A percentile compares a stretch with the other conserved stretches of the same genome.
These are phyloP conservation scores for Pachysolen tannophilus DNA, from an alignment of 805 yeast genomes.

Conservation along the genomic window DNA sequence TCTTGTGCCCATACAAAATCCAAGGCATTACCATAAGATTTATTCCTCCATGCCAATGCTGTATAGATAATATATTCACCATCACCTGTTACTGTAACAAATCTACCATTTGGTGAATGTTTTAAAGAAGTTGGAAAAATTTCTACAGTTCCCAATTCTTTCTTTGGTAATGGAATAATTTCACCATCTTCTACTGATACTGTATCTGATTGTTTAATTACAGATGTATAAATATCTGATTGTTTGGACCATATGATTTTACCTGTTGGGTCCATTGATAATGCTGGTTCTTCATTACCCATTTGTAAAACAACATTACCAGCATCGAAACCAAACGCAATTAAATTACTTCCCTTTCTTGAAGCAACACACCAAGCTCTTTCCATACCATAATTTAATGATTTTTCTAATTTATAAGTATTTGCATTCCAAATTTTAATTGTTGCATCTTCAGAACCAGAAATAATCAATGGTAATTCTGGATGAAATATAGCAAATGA, in stretches of 20 bases:
- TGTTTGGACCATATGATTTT: slow-evolving; percentile 88
- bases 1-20: slow-evolving; percentile 96
- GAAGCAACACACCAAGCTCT: slow-evolving; percentile 94
- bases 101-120: slow-evolving; percentile 97
- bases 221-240: slow-evolving; percentile 79
- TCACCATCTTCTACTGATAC: slow-evolving; percentile 78
- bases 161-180: slow-evolving; percentile 63
- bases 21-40: slow-evolving; percentile 80
- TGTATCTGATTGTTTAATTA: slow-evolving; percentile 57
- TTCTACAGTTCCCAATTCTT: slow-evolving; percentile 92
- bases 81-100: slow-evolving; percentile 95
- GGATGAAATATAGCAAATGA: slow-evolving; percentile 98
- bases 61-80: slow-evolving; percentile 96
- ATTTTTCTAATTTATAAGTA: slow-evolving; percentile 88
- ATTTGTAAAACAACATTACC: slow-evolving; percentile 84
- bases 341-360: slow-evolving; percentile 63
- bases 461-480: slow-evolving; percentile 87
- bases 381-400: slow-evolving; percentile 85
- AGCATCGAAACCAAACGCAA: slow-evolving; percentile 92
- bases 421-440: slow-evolving; percentile 92
- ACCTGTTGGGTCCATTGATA: slow-evolving; percentile 90
- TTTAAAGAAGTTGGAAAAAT: slow-evolving; percentile 79
- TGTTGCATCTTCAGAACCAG: slow-evolving; percentile 96
- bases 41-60: slow-evolving; percentile 96
- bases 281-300: slow-evolving; percentile 91